A percentile compares a stretch with the other conserved stretches of the same genome.
Conservation (phyloP, 1,139 yeast genomes). For the Blastobotrys proliferans region DNA sequence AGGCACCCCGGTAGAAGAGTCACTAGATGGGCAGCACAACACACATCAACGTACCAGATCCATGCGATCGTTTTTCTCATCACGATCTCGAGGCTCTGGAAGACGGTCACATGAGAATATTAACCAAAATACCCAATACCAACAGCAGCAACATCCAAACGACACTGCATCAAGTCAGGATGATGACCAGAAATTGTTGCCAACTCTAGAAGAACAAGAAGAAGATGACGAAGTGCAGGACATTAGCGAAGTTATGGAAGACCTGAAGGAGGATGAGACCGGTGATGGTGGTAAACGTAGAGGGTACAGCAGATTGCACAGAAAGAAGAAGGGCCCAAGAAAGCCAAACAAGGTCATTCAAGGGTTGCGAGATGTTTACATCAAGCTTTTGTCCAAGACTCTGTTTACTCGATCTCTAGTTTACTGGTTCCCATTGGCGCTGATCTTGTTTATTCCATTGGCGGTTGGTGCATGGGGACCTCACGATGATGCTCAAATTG, state of each 20-base stretch:
- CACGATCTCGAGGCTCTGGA: constrained; percentile 12
- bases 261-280: constrained; percentile 20
- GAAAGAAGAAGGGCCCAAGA: constrained; percentile 18
- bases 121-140: constrained; percentile 11
- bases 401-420: constrained; percentile 35
- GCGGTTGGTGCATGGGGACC: constrained; percentile 40
- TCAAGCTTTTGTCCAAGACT: constrained; percentile 28
- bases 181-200: constrained; percentile 9
- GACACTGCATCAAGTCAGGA: constrained; percentile 9
- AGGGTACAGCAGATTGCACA: constrained; percentile 20
- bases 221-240: constrained; percentile 29
- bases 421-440: constrained; percentile 40
- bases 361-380: constrained; percentile 28
- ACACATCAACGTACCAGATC: constrained; percentile 12
- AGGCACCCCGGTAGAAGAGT: constrained; percentile 5
- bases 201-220: constrained; percentile 22
- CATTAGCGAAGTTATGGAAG: constrained; percentile 29
- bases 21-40: neutral
- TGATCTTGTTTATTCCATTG: constrained; percentile 37
- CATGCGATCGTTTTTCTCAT: constrained; percentile 18
- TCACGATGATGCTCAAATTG: constrained; percentile 29
- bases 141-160: neutral
- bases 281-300: constrained; percentile 11
- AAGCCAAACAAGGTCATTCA: constrained; percentile 18
- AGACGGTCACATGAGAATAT: constrained; percentile 11